Percentiles rank a stretch among this genome's conserved stretches.
Evolutionary conservation across 2,329 filamentous ascomycete species (phyloP).

Genomic region (Dendrostoma leiphaemia): DNA sequence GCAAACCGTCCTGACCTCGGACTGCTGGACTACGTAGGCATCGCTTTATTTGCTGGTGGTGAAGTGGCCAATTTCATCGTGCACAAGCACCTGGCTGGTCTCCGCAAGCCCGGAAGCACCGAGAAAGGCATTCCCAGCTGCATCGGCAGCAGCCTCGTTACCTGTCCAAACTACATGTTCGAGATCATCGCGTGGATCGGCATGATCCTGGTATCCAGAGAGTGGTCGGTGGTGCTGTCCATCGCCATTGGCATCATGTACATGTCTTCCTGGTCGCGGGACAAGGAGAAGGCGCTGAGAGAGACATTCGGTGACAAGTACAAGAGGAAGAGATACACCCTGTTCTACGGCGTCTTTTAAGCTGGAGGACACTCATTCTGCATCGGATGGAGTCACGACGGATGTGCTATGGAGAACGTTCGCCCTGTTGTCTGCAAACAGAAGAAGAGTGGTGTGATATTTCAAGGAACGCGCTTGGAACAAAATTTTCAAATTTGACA

Average conservation of each 20-base stretch:
- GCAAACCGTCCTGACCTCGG: constrained; percentile 54
- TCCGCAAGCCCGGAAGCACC: constrained; percentile 76
- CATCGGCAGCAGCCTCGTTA: constrained; percentile 81
- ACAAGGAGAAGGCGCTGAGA: constrained; percentile 89
- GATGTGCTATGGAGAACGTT: not conserved
- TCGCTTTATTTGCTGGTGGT: constrained; percentile 72
- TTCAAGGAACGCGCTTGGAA: too few relatives aligned
- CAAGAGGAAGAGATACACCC: constrained; percentile 86
- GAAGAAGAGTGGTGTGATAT: not conserved
- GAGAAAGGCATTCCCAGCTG: constrained; percentile 86
- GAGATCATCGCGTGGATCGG: constrained; percentile 86
- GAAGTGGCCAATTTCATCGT: constrained; percentile 79
- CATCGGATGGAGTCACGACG: not conserved
- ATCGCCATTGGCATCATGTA: constrained; percentile 68
- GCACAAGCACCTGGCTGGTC: constrained; percentile 73
- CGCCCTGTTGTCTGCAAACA: not conserved
- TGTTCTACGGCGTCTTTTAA: constrained; percentile 77
- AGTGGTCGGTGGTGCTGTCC: constrained; percentile 76
- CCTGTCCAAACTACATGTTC: constrained; percentile 97
- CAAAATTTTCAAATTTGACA: not conserved
- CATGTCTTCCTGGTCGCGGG: constrained; percentile 85
- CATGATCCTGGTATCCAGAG: constrained; percentile 75
- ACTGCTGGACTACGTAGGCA: constrained; percentile 61
- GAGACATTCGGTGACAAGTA: constrained; percentile 91
- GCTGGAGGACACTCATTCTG: not conserved